These are phyloP conservation scores for Pulveroboletus sp. DNA, from an alignment of 768 basidiomycete species.

Conservation along the genomic window DNA sequence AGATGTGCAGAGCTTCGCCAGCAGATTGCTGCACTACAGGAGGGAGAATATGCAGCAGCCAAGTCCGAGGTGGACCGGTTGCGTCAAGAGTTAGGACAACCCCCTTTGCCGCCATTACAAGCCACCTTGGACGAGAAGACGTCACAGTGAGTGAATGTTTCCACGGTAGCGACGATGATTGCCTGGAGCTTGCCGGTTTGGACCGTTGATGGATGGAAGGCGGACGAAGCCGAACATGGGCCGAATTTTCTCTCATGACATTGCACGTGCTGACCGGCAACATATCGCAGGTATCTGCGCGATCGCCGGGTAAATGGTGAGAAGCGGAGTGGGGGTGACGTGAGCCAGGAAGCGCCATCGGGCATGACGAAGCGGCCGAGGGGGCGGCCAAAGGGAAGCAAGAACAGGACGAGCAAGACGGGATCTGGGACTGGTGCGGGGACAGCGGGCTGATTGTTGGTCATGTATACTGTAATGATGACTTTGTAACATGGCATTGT, in stretches of 20 bases:
- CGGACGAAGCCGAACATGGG: no score
- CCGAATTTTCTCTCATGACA: not conserved
- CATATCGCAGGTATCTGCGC: constrained; percentile 48
- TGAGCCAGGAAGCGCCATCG: constrained; percentile 28
- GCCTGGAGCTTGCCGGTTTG: constrained; percentile 6
- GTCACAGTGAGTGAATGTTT: constrained; percentile 40
- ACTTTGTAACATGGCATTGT: no score
- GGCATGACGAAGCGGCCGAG: constrained; percentile 49
- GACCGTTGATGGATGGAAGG: not conserved
- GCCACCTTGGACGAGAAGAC: constrained; percentile 68
- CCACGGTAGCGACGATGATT: constrained; percentile 9
- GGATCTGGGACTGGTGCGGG: constrained; percentile 13
- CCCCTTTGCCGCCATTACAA: constrained; percentile 69
- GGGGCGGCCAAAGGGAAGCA: constrained; percentile 69
- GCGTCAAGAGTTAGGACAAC: constrained; percentile 71
- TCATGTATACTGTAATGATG: no score
- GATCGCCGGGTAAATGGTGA: constrained; percentile 57
- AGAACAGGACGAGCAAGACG: constrained; percentile 39
- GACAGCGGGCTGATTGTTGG: not conserved
- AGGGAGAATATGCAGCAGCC: constrained; percentile 70
- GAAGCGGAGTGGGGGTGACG: constrained; percentile 28
- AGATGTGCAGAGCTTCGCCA: constrained; percentile 65
- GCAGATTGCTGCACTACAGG: constrained; percentile 64
- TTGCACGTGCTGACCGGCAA: constrained; percentile 12
- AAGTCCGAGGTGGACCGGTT: constrained; percentile 76